These are phyloP conservation scores for Pseudozyma flocculosa DNA, from an alignment of 1,284 basidiomycete genomes.

Conservation along the genomic window DNA sequence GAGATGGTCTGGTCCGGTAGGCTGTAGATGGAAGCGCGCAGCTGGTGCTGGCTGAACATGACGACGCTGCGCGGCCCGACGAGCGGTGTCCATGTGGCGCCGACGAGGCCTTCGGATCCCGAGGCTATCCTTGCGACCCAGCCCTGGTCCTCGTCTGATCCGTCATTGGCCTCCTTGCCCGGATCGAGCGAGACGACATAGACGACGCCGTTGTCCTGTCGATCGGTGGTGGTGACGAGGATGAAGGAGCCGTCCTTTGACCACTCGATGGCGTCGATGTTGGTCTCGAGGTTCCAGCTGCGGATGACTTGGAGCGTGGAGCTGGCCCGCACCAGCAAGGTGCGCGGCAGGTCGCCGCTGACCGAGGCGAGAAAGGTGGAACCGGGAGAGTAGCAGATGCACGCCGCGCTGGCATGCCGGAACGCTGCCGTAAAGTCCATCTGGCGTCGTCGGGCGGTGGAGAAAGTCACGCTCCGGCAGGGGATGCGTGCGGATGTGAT, in stretches of 20 bases:
- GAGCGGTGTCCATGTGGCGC: slow-evolving; percentile 39
- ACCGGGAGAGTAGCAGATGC: slow-evolving; percentile 48
- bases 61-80: slow-evolving; percentile 32
- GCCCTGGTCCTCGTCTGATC: slow-evolving; percentile 39
- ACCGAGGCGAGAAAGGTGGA: slow-evolving; percentile 51
- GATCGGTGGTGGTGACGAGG: slow-evolving; percentile 19
- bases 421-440: slow-evolving; percentile 53
- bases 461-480: no score
- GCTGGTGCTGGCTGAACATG: slow-evolving; percentile 35
- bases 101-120: slow-evolving; percentile 37
- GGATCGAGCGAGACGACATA: slow-evolving; percentile 48
- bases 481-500: no score
- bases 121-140: slow-evolving; percentile 47
- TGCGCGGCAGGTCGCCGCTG: slow-evolving; percentile 17
- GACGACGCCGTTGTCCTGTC: slow-evolving; percentile 31
- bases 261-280: slow-evolving; percentile 39
- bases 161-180: slow-evolving; percentile 43
- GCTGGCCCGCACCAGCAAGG: slow-evolving; percentile 37
- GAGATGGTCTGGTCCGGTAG: slow-evolving; percentile 36
- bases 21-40: slow-evolving; percentile 30
- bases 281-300: slow-evolving; percentile 38
- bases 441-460: no score
- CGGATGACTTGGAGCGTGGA: slow-evolving; percentile 49
- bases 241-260: slow-evolving; percentile 45
- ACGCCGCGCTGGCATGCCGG: slow-evolving; percentile 36